Percentiles rank a stretch among this genome's conserved stretches.
phyloP scores from a whole-genome alignment of 2,329 filamentous ascomycete genomes.

The Penicillium sclerotigenum region DNA sequence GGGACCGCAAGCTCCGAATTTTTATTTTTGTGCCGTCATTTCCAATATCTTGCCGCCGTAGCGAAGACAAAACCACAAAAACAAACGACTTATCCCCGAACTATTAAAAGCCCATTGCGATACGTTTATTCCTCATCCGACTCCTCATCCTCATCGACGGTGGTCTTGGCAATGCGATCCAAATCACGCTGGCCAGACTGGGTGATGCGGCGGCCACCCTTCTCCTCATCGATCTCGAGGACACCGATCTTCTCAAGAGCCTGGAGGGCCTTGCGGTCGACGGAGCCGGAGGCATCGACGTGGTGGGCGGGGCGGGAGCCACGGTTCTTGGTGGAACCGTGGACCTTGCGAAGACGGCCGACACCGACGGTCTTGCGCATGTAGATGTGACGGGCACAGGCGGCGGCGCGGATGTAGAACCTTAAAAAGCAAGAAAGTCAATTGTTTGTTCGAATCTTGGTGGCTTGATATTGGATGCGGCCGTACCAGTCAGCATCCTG shows the following conservation, averaged over 20 bases:
- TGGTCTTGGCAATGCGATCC: slow-evolving; percentile 88
- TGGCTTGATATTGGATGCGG: background rate
- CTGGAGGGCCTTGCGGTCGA: slow-evolving; percentile 98
- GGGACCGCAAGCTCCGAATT: slow-evolving; percentile 28
- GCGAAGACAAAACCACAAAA: slow-evolving; percentile 19
- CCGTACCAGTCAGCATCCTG: slow-evolving; percentile 98
- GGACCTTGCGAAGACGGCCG: slow-evolving; percentile 92
- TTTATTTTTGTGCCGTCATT: slow-evolving; percentile 27
- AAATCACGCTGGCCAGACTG: slow-evolving; percentile 98
- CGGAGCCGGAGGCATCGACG: slow-evolving; percentile 89
- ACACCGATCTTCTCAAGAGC: slow-evolving; percentile 99
- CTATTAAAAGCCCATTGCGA: slow-evolving; percentile 28
- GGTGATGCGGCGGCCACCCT: slow-evolving; percentile 97
- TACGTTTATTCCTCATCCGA: slow-evolving; percentile 45
- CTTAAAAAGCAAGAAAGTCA: slow-evolving; percentile 31
- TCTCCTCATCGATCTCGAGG: slow-evolving; percentile 95
- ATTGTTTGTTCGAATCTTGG: slow-evolving; percentile 8
- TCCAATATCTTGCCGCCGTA: slow-evolving; percentile 17
- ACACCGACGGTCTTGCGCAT: slow-evolving; percentile 99
- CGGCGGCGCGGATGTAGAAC: slow-evolving; percentile 82
- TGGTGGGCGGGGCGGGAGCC: slow-evolving; percentile 88
- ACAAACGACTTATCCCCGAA: slow-evolving; percentile 26
- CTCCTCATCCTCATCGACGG: slow-evolving; percentile 46
- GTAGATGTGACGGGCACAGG: slow-evolving; percentile 97
- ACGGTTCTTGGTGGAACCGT: slow-evolving; percentile 97